Evolutionary conservation across 495 filamentous ascomycete species (phyloP), one percentile per base, ranked within the genome.

Genomic region (Filosporella fistucella): DNA sequence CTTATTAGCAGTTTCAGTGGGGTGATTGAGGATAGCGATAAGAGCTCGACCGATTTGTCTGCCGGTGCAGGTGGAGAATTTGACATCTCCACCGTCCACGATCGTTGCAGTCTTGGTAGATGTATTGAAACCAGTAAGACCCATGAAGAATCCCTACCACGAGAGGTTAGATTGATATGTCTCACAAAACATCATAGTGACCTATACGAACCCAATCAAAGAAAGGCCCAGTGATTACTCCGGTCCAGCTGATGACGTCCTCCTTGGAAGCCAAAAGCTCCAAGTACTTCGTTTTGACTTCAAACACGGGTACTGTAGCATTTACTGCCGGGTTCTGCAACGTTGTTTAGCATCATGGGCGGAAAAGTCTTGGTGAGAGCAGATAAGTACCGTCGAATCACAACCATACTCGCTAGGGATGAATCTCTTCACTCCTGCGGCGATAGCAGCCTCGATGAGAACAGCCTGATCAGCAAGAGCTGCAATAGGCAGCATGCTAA

Each of bases 381-480:
- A n/a, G n/a, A n/a, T 60, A 13, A 60, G 75, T 54, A 40, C 58
- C 38, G 48, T 25, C 37, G 61, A 63, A 43, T 79, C 60, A 13
- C 47, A 55, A 11, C 84, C 84, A 48, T 77, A 88, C 51, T 85
- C 81, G 20, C 74, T 77, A 0, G 82, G 84, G 28, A 88, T 65
- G 51, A 82, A 81, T 17, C 81, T 71, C 56, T 71, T 66, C 1
- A 86, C 78, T 12, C 72, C 70, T 1, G 76, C 81, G 0, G 72
- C 68, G 12, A 77, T 55, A 1, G 81, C 75, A 0, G 82, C 84
- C 28, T 86, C 80, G 20, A 86, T 68, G 21, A 84, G 63, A 0
- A 57, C 40, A 7, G 57, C 60, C 47, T 85, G 79, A 0, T 55
- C 56, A 1, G 52, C 52, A 16, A 78, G 32, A 0, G 61, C 66